Evolutionary conservation across 768 basidiomycete species (phyloP).

Genomic region (Amanita fuliginea): DNA sequence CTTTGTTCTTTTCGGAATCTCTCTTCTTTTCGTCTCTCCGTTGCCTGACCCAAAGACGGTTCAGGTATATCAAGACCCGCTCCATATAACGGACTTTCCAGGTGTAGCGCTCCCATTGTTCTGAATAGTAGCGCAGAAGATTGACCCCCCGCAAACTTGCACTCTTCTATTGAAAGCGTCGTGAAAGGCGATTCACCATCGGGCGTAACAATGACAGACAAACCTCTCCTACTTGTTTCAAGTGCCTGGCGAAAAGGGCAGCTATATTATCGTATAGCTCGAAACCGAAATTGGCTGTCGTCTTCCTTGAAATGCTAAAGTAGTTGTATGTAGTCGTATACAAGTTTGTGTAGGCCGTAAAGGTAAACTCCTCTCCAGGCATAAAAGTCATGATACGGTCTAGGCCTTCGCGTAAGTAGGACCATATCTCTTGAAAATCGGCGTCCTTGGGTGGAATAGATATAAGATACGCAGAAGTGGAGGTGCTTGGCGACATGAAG

Average conservation of each 20-base stretch:
- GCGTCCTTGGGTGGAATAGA: conserved; percentile 56
- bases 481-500: conserved; percentile 17
- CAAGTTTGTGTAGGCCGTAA: conserved; percentile 60
- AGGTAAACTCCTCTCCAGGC: conserved; percentile 70
- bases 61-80: conserved; percentile 92
- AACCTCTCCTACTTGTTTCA: conserved; percentile 52
- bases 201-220: conserved; percentile 9
- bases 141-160: conserved; percentile 78
- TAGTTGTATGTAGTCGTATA: conserved; percentile 84
- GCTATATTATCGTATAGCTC: conserved; percentile 89
- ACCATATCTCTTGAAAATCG: conserved; percentile 82
- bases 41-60: conserved; percentile 98
- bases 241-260: conserved; percentile 78
- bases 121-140: conserved; percentile 83
- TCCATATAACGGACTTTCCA: conserved; percentile 95
- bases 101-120: conserved; percentile 94
- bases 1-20: too few species aligned
- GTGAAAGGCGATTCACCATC: conserved; percentile 9
- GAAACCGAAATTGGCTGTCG: too few species aligned
- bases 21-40: conserved; percentile 92
- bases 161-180: conserved; percentile 43
- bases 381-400: conserved; percentile 83
- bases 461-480: conserved; percentile 17
- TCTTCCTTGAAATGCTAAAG: too few species aligned
- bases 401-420: conserved; percentile 70